Conservation (phyloP, 495 filamentous ascomycete species). For the Cercophora samala region DNA sequence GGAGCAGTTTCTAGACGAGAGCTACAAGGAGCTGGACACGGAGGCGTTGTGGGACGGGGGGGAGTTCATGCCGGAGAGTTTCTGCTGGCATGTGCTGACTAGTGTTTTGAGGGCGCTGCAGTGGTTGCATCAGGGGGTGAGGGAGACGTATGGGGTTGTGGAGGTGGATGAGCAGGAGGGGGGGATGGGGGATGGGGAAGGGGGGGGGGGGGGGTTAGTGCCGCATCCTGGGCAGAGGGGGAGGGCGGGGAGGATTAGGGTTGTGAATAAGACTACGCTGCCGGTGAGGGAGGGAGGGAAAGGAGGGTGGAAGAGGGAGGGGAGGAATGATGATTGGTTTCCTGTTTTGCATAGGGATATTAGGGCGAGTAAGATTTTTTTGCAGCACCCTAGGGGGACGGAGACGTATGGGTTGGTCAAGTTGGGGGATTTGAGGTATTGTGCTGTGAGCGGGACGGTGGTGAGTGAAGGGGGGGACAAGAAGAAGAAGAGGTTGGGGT, state of each 20-base stretch:
- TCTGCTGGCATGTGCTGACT: constrained; percentile 46
- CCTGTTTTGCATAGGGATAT: constrained; percentile 46
- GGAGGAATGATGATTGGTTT: constrained; percentile 40
- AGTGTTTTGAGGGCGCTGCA: constrained; percentile 39
- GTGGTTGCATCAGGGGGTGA: constrained; percentile 43
- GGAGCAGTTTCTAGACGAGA: constrained; percentile 28
- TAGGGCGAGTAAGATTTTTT: constrained; percentile 40
- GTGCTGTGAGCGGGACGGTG: constrained; percentile 36
- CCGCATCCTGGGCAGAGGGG: not conserved
- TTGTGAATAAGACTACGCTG: not conserved
- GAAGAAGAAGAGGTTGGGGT: constrained; percentile 8
- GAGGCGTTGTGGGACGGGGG: not conserved
- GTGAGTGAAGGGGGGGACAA: not conserved
- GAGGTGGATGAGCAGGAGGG: not conserved
- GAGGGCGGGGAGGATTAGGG: constrained; percentile 16
- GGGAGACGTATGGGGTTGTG: constrained; percentile 19
- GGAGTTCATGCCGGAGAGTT: constrained; percentile 39
- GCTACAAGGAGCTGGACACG: not conserved
- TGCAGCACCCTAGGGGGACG: constrained; percentile 40
- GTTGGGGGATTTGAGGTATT: constrained; percentile 41
- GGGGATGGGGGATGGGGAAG: constrained; percentile 7
- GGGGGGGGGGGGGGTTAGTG: constrained; percentile 1
- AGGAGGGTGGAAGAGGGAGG: not conserved
- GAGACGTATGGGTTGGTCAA: constrained; percentile 51
- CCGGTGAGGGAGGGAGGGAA: constrained; percentile 2